Percentiles rank a stretch among this genome's conserved stretches.
phyloP scores from a whole-genome alignment of 805 yeast species.

The Pichia phayaonensis region DNA sequence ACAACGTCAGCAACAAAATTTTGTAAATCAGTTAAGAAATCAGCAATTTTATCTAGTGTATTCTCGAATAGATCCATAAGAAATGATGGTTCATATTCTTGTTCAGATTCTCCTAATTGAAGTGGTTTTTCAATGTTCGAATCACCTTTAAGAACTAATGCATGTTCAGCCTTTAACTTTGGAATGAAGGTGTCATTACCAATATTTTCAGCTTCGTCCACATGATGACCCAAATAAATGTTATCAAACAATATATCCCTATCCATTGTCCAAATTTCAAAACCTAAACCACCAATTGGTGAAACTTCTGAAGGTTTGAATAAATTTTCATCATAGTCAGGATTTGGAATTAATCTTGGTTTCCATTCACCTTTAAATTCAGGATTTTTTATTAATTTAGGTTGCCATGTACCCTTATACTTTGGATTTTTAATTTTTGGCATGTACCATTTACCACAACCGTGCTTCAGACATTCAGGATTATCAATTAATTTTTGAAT shows the following conservation, averaged over 20 bases:
- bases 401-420: constrained; percentile 73
- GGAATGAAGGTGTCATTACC: constrained; percentile 70
- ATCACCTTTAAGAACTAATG: constrained; percentile 31
- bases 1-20: constrained; percentile 31
- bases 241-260: constrained; percentile 69
- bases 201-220: constrained; percentile 74
- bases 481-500: constrained; percentile 59
- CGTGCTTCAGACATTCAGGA: constrained; percentile 62
- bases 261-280: constrained; percentile 87
- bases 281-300: constrained; percentile 74
- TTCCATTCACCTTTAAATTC: constrained; percentile 72
- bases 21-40: constrained; percentile 14
- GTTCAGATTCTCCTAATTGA: constrained; percentile 24
- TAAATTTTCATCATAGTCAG: constrained; percentile 48
- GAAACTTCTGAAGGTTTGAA: constrained; percentile 45
- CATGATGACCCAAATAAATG: constrained; percentile 75
- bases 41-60: constrained; percentile 10
- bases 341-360: constrained; percentile 61
- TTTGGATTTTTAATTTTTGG: constrained; percentile 61
- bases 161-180: constrained; percentile 45
- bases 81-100: constrained; percentile 12
- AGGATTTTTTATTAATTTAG: constrained; percentile 65
- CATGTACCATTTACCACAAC: constrained; percentile 79
- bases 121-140: constrained; percentile 40
- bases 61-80: constrained; percentile 8